phyloP scores from a whole-genome alignment of 176 grass and related monocot species.

The Eremochloa ophiuroides region DNA sequence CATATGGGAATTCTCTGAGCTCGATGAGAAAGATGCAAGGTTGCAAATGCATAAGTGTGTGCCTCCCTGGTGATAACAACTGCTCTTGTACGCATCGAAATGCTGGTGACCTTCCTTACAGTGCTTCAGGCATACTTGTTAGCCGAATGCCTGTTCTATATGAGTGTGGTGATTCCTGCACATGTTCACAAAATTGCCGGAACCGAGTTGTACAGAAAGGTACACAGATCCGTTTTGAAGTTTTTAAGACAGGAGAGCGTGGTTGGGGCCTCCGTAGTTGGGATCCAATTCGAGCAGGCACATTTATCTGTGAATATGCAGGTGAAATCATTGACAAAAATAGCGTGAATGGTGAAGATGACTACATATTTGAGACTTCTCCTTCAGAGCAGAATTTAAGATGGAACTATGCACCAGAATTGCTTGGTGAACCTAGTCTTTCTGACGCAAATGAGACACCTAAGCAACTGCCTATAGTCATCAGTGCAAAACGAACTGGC shows the following conservation, averaged over 20 bases:
- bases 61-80: conserved; percentile 64
- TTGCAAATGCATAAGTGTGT: conserved; percentile 57
- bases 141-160: conserved; percentile 60
- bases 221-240: conserved; percentile 68
- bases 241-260: conserved; percentile 64
- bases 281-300: conserved; percentile 80
- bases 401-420: conserved; percentile 76
- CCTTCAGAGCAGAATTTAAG: conserved; percentile 54
- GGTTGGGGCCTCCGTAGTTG: conserved; percentile 82
- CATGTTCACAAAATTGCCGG: conserved; percentile 60
- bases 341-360: conserved; percentile 33
- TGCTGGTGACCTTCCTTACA: conserved; percentile 71
- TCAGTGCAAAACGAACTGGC: conserved; percentile 63
- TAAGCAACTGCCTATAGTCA: conserved; percentile 47
- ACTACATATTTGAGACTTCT: conserved; percentile 54
- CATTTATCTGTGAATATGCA: conserved; percentile 78
- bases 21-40: conserved; percentile 45
- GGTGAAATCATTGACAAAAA: conserved; percentile 69
- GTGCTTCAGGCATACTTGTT: conserved; percentile 64
- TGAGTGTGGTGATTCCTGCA: conserved; percentile 59
- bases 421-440: conserved; percentile 60
- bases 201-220: conserved; percentile 74
- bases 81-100: conserved; percentile 62
- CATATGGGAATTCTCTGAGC: conserved; percentile 40
- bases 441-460: conserved; percentile 42